Evolutionary conservation across 208 protist species (phyloP).

Genomic region (Acanthamoeba castellanii): DNA sequence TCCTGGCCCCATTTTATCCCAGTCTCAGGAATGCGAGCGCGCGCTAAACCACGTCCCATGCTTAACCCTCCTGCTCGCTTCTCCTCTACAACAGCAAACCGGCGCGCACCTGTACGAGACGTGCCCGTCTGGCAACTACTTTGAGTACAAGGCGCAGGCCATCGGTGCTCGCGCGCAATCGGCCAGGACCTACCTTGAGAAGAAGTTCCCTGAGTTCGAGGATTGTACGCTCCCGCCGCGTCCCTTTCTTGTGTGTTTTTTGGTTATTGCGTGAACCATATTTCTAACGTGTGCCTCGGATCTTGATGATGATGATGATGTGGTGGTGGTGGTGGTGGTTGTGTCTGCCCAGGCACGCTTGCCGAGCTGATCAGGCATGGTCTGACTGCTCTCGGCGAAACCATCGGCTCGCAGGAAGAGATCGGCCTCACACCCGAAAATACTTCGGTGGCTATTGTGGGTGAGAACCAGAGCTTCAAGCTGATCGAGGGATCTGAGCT

Average conservation of each 20-base stretch:
- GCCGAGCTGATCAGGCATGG: conserved; percentile 95
- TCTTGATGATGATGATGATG: neutral
- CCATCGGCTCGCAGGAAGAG: conserved; percentile 85
- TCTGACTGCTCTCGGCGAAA: conserved; percentile 94
- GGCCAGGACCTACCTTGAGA: conserved; percentile 99
- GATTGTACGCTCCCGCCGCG: conserved; percentile 83
- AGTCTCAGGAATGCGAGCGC: neutral
- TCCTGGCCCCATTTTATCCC: neutral
- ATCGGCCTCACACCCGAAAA: conserved; percentile 16
- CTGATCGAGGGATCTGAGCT: conserved; percentile 26
- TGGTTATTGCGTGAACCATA: neutral
- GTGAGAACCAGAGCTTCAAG: conserved; percentile 11
- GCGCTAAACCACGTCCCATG: too few relatives aligned
- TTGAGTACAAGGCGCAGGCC: conserved; percentile 98
- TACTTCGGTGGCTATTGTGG: conserved; percentile 61
- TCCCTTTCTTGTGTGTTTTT: too few relatives aligned
- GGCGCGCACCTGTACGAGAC: conserved; percentile 97
- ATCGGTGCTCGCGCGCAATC: conserved; percentile 99
- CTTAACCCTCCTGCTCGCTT: neutral
- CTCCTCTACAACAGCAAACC: conserved; percentile 85
- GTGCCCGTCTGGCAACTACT: conserved; percentile 97
- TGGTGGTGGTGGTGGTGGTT: neutral
- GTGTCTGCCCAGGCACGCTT: conserved; percentile 57
- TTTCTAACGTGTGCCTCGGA: neutral
- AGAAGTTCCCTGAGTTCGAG: conserved; percentile 95